These are phyloP conservation scores for Cercospora citrullina DNA, from an alignment of 2,329 filamentous ascomycete genomes.

Conservation along the genomic window DNA sequence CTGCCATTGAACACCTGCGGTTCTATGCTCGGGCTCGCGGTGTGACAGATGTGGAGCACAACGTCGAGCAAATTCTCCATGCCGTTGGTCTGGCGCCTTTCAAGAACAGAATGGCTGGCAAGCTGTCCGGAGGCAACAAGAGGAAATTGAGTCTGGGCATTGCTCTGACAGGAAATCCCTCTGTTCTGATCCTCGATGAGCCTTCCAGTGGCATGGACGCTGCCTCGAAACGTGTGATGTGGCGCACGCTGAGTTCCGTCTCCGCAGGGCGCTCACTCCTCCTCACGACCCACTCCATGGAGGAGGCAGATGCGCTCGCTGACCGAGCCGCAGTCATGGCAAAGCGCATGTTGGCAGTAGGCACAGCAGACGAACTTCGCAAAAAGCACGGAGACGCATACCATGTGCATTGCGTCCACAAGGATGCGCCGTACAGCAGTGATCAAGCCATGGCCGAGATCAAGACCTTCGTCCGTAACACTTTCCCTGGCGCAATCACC, in stretches of 20 bases:
- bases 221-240: slow-evolving; percentile 88
- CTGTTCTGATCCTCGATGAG: slow-evolving; percentile 84
- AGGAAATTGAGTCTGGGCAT: slow-evolving; percentile 88
- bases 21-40: slow-evolving; percentile 88
- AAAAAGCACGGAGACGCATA: slow-evolving; percentile 74
- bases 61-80: slow-evolving; percentile 73
- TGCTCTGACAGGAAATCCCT: slow-evolving; percentile 87
- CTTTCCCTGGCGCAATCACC: slow-evolving; percentile 65
- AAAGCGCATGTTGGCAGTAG: slow-evolving; percentile 79
- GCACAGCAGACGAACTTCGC: slow-evolving; percentile 70
- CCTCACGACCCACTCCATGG: slow-evolving; percentile 92
- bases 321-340: slow-evolving; percentile 83
- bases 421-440: slow-evolving; percentile 70
- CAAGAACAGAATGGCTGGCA: slow-evolving; percentile 70
- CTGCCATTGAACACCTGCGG: slow-evolving; percentile 77
- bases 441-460: slow-evolving; percentile 67
- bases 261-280: slow-evolving; percentile 77
- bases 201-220: slow-evolving; percentile 88
- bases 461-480: slow-evolving; percentile 62
- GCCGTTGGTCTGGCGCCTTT: slow-evolving; percentile 77
- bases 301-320: slow-evolving; percentile 88
- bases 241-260: slow-evolving; percentile 75
- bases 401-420: slow-evolving; percentile 78
- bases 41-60: slow-evolving; percentile 71
- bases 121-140: slow-evolving; percentile 87